Conservation (phyloP, 352 stramenopile genomes). For the Globisporangium iwayamae region DNA sequence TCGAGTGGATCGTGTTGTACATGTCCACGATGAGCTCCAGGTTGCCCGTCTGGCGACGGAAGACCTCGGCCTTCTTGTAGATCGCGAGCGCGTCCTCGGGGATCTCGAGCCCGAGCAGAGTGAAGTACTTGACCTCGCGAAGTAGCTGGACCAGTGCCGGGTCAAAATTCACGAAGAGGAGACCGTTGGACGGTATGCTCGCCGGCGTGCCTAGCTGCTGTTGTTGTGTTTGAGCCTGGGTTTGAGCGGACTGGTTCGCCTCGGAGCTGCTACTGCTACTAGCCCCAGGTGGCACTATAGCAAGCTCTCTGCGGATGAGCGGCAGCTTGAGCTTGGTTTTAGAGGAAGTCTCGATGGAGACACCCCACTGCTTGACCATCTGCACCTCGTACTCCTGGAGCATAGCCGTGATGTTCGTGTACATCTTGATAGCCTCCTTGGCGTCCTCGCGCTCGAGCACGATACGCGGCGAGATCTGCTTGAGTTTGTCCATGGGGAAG, state of each 20-base stretch:
- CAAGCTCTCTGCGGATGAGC: constrained; percentile 61
- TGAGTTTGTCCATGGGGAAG: constrained; percentile 88
- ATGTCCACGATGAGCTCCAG: constrained; percentile 92
- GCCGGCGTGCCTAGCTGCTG: constrained; percentile 15
- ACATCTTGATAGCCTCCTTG: constrained; percentile 88
- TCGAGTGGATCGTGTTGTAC: constrained; percentile 90
- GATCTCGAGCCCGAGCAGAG: constrained; percentile 87
- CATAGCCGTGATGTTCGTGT: constrained; percentile 85
- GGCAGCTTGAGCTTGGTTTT: constrained; percentile 87
- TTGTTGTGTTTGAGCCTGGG: constrained; percentile 1
- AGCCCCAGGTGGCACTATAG: not conserved
- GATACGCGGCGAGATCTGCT: constrained; percentile 64
- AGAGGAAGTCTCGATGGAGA: constrained; percentile 76
- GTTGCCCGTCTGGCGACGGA: constrained; percentile 89
- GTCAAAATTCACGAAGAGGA: constrained; percentile 90
- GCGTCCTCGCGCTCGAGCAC: constrained; percentile 89
- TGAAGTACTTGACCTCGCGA: constrained; percentile 93
- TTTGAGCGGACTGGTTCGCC: not conserved
- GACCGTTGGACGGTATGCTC: constrained; percentile 10
- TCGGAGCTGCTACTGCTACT: not conserved
- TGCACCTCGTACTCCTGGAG: constrained; percentile 81
- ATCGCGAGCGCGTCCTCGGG: constrained; percentile 89
- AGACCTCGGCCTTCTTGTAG: constrained; percentile 90
- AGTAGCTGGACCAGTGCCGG: constrained; percentile 86
- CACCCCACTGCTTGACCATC: constrained; percentile 76